Percentiles rank a stretch among this genome's conserved stretches.
Evolutionary conservation across 148 eudicot genomes (phyloP).

Genomic region (Rheum nobile): DNA sequence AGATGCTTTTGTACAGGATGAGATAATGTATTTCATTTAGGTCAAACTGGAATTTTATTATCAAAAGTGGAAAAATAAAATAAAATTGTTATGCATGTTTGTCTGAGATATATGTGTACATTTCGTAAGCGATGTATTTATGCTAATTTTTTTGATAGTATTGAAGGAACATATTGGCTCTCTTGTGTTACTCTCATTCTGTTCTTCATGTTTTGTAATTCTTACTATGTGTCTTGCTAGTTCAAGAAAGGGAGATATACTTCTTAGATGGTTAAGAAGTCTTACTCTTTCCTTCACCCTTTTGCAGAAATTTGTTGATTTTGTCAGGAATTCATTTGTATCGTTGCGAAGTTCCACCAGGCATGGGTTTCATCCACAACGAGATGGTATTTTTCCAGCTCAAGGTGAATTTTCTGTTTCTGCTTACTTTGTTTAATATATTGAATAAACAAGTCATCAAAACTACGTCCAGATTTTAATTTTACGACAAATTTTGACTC

Average conservation of each 20-base stretch:
- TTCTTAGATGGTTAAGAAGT: background rate
- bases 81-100: background rate
- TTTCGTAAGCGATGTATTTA: background rate
- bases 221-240: background rate
- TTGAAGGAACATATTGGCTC: background rate
- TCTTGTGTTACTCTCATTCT: background rate
- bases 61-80: background rate
- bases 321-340: constrained; percentile 52
- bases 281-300: background rate
- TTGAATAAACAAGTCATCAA: background rate
- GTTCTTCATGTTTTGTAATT: background rate
- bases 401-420: constrained; percentile 32
- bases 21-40: background rate
- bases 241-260: background rate
- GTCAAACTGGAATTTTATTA: background rate
- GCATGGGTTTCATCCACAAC: constrained; percentile 7
- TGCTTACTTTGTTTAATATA: background rate
- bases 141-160: background rate
- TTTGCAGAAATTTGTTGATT: constrained; percentile 61
- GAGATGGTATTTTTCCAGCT: constrained; percentile 17
- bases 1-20: background rate
- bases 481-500: background rate
- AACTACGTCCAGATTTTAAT: background rate
- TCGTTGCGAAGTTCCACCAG: constrained; percentile 23
- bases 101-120: background rate